Evolutionary conservation across 805 yeast genomes (phyloP).

Genomic region (Dipodascopsis uninucleata): DNA sequence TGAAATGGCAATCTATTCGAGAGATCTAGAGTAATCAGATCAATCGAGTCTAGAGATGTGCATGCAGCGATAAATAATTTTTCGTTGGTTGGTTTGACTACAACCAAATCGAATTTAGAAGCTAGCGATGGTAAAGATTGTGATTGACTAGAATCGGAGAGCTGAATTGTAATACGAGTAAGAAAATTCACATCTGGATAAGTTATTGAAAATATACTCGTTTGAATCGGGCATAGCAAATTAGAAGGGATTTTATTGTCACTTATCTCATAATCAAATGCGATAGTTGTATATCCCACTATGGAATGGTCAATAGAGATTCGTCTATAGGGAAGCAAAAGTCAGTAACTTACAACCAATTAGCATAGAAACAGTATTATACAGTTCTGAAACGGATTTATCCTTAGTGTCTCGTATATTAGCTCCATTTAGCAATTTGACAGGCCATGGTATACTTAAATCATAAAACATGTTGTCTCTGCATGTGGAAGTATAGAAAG

Average conservation of each 20-base stretch:
- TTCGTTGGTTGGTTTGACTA: slow-evolving; percentile 78
- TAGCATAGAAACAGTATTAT: slow-evolving; percentile 30
- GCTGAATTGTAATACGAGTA: slow-evolving; percentile 68
- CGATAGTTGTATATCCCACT: slow-evolving; percentile 69
- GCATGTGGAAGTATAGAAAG: too few relatives aligned
- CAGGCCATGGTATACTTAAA: slow-evolving; percentile 41
- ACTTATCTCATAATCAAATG: slow-evolving; percentile 54
- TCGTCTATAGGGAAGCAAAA: background rate
- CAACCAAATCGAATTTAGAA: slow-evolving; percentile 68
- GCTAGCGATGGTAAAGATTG: slow-evolving; percentile 50
- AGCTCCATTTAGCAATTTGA: too few relatives aligned
- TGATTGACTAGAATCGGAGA: slow-evolving; percentile 74
- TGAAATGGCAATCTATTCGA: slow-evolving; percentile 65
- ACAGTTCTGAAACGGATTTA: slow-evolving; percentile 21
- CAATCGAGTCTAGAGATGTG: slow-evolving; percentile 70
- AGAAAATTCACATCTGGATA: slow-evolving; percentile 9
- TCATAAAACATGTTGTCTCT: slow-evolving; percentile 36
- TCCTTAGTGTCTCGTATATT: too few relatives aligned
- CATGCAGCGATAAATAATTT: slow-evolving; percentile 72
- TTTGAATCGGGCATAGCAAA: slow-evolving; percentile 13
- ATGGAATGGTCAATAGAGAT: background rate
- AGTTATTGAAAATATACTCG: slow-evolving; percentile 1
- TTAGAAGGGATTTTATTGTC: slow-evolving; percentile 30
- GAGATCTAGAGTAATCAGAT: slow-evolving; percentile 71
- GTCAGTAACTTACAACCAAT: slow-evolving; percentile 27